Evolutionary conservation across 148 eudicot genomes (phyloP), one percentile per base, ranked within the genome.

Genomic region (Chenopodium quinoa): DNA sequence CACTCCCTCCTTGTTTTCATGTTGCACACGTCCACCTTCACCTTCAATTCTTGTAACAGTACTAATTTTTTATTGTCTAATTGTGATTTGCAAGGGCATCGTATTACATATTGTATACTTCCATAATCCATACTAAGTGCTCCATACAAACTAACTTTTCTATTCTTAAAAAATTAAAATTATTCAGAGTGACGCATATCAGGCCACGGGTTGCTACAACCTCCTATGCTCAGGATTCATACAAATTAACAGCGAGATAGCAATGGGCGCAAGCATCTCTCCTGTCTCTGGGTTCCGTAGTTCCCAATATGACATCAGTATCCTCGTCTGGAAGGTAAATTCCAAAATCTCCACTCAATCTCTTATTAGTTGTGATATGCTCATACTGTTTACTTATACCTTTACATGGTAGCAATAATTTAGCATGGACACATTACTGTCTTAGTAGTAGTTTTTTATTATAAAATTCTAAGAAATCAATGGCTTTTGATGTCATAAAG

Each of bases 201-300:
- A 95, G 84, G 98, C 98, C 74, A 95, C 98, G 0, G 98, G 98
- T 20, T 95, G 98, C 92, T 95, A 95, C 90, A 95, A 95, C 82
- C 86, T 95, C 3, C 88, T 95, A 4, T 95, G 98, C 92, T 95
- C 98, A 47, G 98, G 98, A 67, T 95, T 95, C 88, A 95, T 95
- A 84, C 98, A 95, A 85, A 86, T 95, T 86, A 95, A 88, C 87
- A 95, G 91, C 79, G 91, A 93, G 68, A 88, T 95, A 83, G 98
- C 98, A 63, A 95, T 95, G 98, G 98, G 98, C 70, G 97, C 98
- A 52, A 93, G 97, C 92, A 95, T 95, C 86, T 95, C 97, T 25
- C 98, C 98, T 9, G 92, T 95, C 54, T 95, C 98, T 65, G 93
- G 87, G 17, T 92, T 47, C 79, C 89, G 94, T 27, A 89, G 85